phyloP scores from a whole-genome alignment of 2,329 filamentous ascomycete species.

The Talaromyces sp. region DNA sequence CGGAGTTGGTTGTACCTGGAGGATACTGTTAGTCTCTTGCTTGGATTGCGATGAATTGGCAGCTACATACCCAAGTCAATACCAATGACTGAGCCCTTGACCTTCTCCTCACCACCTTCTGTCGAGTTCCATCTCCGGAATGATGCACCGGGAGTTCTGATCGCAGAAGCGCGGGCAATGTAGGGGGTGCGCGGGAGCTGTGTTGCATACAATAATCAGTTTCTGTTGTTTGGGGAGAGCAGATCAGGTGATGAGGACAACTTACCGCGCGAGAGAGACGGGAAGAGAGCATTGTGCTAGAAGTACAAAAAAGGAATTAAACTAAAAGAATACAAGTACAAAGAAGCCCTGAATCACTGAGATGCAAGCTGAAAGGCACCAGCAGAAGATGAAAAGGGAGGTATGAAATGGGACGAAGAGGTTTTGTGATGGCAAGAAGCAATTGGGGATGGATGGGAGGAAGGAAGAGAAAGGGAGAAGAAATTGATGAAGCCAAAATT shows the following conservation, averaged over 20 bases:
- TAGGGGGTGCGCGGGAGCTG: conserved; percentile 77
- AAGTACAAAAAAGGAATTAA: conserved; percentile 32
- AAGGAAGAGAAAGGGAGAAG: conserved; percentile 25
- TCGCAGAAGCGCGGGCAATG: conserved; percentile 65
- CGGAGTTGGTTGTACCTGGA: conserved; percentile 88
- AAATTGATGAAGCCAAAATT: conserved; percentile 25
- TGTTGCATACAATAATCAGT: conserved; percentile 21
- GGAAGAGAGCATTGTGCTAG: conserved; percentile 66
- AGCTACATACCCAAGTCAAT: conserved; percentile 85
- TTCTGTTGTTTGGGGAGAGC: conserved; percentile 7
- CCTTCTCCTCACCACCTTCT: conserved; percentile 66
- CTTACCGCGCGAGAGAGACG: conserved; percentile 74
- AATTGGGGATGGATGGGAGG: conserved; percentile 32
- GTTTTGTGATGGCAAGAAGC: conserved; percentile 32
- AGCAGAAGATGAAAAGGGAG: conserved; percentile 16
- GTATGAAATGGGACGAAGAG: conserved; percentile 23
- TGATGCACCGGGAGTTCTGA: conserved; percentile 69
- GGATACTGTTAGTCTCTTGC: background rate
- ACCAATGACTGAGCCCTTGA: conserved; percentile 94
- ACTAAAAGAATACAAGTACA: conserved; percentile 21
- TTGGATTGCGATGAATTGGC: background rate
- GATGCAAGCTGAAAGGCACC: conserved; percentile 17
- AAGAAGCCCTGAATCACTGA: conserved; percentile 13
- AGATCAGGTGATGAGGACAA: conserved; percentile 28
- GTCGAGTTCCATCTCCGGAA: conserved; percentile 60